These are phyloP conservation scores for Microstroma glucosiphilum DNA, from an alignment of 1,284 basidiomycete species.

Conservation along the genomic window DNA sequence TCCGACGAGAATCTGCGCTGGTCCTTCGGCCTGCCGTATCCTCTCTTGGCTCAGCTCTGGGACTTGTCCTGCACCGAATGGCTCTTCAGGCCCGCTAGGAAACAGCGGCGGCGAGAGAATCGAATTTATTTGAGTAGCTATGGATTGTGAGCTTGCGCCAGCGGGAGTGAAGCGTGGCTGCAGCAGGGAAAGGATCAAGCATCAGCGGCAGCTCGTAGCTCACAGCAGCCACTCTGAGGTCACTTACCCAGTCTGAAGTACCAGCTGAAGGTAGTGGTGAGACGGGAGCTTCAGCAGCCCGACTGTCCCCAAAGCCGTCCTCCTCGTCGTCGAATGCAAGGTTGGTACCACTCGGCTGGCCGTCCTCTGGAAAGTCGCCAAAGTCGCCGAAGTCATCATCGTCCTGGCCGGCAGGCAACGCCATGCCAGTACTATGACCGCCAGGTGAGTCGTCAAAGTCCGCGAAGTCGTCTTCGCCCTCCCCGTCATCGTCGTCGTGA, in stretches of 20 bases:
- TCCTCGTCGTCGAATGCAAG: background rate
- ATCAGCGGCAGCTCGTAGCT: no score
- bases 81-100: background rate
- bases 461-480: conserved; percentile 14
- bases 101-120: conserved; percentile 8
- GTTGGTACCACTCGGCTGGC: no score
- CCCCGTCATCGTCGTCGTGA: conserved; percentile 8
- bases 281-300: background rate
- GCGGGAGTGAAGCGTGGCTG: no score
- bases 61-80: conserved; percentile 12
- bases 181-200: no score
- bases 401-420: conserved; percentile 8
- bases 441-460: conserved; percentile 10
- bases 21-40: conserved; percentile 10
- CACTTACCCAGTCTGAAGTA: no score
- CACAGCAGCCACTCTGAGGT: no score
- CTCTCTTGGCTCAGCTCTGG: conserved; percentile 10
- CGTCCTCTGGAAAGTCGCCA: conserved; percentile 9
- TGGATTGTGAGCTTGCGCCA: conserved; percentile 1
- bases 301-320: background rate
- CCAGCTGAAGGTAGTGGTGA: background rate
- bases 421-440: background rate
- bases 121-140: conserved; percentile 8
- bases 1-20: conserved; percentile 8
- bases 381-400: conserved; percentile 9